Evolutionary conservation across 108 stramenopile species (phyloP), one percentile per base, ranked within the genome.

Genomic region (Fragilaria radians): DNA sequence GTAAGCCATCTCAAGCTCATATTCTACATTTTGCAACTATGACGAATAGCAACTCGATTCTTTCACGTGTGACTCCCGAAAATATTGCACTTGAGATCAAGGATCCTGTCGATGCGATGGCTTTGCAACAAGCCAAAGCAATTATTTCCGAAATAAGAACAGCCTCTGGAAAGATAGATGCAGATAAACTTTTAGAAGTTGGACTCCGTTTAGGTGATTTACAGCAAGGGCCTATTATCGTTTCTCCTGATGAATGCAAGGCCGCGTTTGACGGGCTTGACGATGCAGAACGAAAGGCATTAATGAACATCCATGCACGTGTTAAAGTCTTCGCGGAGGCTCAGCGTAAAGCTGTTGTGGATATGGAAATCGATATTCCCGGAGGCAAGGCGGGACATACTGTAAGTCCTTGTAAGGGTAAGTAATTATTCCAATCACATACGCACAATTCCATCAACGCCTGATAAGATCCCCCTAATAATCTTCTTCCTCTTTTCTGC

Each of bases 321-420:
- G 81, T 98, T 59, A 73, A 83, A 62, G 63, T 65, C 0, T 98
- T 98, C 76, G 98, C 98, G 0, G 66, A 82, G 51, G 81, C 91
- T 50, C 98, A 99, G 73, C 86, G 91, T 28, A 68, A 52, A 50
- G 76, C 88, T 50, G 80, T 99, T 2, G 55, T 57, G 34, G 93
- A 96, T 68, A 77, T 89, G 51, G 86, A 83, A 55, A 73, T 93
- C 55, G 79, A 82, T 66, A 97, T 99, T 78, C 97, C 96, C 19
- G 98, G 97, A 36, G 96, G 97, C 4, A 70, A 71, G 71, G 98
- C 97, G 29, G 98, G 98, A 5, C 98, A 97, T 64, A 91, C 89
- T 7, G 86, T 99, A 27, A 87, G 93, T 59, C 89, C 97, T 32
- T 94, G 96, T 65, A 57, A 78, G 80, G n/a, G n/a, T 86, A 62